These are phyloP conservation scores for Pseudogymnoascus sp. DNA, from an alignment of 2,329 filamentous ascomycete genomes.

Conservation along the genomic window DNA sequence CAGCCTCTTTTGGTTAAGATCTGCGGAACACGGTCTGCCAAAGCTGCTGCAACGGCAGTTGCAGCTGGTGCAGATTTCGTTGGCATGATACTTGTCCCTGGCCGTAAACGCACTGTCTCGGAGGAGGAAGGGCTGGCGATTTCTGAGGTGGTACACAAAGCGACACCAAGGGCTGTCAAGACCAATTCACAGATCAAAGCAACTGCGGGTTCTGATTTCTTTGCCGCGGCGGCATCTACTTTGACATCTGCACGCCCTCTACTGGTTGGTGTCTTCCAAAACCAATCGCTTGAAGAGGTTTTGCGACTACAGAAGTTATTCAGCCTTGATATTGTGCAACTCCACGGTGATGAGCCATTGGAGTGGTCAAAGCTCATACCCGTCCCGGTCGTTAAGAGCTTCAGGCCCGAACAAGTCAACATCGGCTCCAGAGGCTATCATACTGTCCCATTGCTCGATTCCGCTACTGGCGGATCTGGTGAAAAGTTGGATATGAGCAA, in stretches of 20 bases:
- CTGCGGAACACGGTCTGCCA: conserved; percentile 78
- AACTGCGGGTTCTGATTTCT: conserved; percentile 54
- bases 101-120: conserved; percentile 70
- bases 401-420: conserved; percentile 58
- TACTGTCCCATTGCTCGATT: conserved; percentile 74
- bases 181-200: conserved; percentile 11
- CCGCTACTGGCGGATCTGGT: conserved; percentile 74
- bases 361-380: conserved; percentile 89
- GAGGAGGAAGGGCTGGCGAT: conserved; percentile 74
- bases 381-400: conserved; percentile 82
- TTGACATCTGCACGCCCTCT: conserved; percentile 55
- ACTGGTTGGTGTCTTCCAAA: conserved; percentile 88
- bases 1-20: conserved; percentile 73
- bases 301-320: conserved; percentile 69
- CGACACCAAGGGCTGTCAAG: neutral
- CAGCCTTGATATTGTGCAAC: conserved; percentile 78
- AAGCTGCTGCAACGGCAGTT: conserved; percentile 72
- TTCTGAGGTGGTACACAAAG: conserved; percentile 62
- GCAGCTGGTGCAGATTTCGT: conserved; percentile 85
- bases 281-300: conserved; percentile 78
- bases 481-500: conserved; percentile 64
- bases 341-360: conserved; percentile 85
- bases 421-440: conserved; percentile 73
- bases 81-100: conserved; percentile 83
- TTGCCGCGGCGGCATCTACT: conserved; percentile 44